Conservation (phyloP, 2,329 filamentous ascomycete species). For the Arthrobotrys sinensis region DNA sequence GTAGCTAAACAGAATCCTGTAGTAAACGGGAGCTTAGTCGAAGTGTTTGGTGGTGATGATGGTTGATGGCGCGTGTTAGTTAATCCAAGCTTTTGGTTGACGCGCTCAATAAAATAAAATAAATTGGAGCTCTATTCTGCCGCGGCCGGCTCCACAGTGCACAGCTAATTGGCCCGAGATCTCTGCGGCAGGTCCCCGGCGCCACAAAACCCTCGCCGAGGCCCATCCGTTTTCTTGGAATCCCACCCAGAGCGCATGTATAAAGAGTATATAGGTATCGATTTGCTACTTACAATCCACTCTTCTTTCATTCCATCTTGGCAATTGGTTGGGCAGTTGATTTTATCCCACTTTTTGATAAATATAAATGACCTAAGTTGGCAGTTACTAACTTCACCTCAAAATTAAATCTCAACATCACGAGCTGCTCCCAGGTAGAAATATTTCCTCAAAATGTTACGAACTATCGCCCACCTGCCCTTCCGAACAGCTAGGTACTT, state of each 20-base stretch:
- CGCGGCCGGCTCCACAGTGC: slow-evolving; percentile 5
- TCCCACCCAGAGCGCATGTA: too few species aligned
- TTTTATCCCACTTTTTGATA: too few species aligned
- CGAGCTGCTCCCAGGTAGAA: too few species aligned
- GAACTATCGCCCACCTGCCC: neutral
- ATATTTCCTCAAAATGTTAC: neutral
- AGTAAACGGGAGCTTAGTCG: too few species aligned
- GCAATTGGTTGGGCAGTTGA: too few species aligned
- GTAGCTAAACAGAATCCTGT: too few species aligned
- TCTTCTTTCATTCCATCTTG: too few species aligned
- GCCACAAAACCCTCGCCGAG: slow-evolving; percentile 17
- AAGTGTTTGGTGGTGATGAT: neutral
- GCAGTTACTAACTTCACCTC: too few species aligned
- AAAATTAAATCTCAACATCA: too few species aligned
- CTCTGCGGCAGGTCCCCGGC: slow-evolving; percentile 31
- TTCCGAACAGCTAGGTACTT: neutral
- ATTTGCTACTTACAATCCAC: too few species aligned
- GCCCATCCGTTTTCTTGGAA: neutral
- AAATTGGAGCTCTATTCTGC: neutral
- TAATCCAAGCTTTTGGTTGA: neutral
- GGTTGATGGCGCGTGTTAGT: neutral
- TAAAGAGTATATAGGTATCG: too few species aligned
- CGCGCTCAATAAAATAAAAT: neutral
- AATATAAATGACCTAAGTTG: too few species aligned
- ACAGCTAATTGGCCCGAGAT: slow-evolving; percentile 15